Base-by-base conservation (phyloP, 257 asterid species). In the Ehretia macrophylla region DNA sequence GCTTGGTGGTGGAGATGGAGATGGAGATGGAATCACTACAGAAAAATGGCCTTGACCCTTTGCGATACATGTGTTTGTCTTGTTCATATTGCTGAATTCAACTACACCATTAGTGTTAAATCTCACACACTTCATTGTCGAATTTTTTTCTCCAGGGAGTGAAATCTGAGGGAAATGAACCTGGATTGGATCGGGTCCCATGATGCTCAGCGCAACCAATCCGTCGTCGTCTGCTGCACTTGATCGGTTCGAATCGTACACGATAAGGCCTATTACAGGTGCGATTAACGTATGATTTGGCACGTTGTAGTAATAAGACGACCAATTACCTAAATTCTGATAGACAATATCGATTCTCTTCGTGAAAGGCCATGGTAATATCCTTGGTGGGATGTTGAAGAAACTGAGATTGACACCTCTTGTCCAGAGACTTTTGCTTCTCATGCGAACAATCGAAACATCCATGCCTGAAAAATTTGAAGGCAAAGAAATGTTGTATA, bases 251-350 rank as follows among this genome's bases (percentile, higher is more conserved):
- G 93, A 58, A 56, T 85, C 81, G n/a, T 84, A 88, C 37, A 72
- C 83, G 10, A 78, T 20, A 0, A 88, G 22, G 21, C 97, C 99
- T 40, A 88, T 14, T 11, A 92, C 96, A 16, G 99, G 96, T 17
- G 89, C 68, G 6, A 86, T 72, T 4, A 86, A 39, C 0, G 81
- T 76, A 71, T 82, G 58, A 52, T 74, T 71, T 1, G 87, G 78
- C 54, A 84, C 85, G 38, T 59, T 76, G 72, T 84, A 92, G 37
- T 88, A 88, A 38, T 32, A 57, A 0, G 80, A 64, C 10, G 97
- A 86, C 80, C 78, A 75, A 59, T 84, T 86, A 12, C 97, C 94
- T 4, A 92, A 81, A 55, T 86, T 75, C 52, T 78, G 85, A 58
- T 68, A 83, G 23, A 92, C 71, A 13, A 92, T 27, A 53, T 78